Percentiles rank a stretch among this genome's conserved stretches.
These are phyloP conservation scores for Pachyrhizus erosus DNA, from an alignment of 306 rosid genomes.

Conservation along the genomic window DNA sequence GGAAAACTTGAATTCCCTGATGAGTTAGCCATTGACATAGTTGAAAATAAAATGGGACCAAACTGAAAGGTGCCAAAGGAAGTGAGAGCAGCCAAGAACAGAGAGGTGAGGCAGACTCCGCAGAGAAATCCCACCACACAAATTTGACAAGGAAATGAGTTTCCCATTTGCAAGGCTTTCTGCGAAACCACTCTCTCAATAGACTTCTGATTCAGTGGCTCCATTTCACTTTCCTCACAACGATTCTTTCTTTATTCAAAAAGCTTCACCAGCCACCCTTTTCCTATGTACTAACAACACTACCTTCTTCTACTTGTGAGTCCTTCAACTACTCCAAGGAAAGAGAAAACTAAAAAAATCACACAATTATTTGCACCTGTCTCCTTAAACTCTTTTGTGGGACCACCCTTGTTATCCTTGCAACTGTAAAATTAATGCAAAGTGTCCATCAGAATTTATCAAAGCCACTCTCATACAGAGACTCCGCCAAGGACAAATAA, in stretches of 20 bases:
- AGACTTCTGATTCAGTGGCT: conserved; percentile 59
- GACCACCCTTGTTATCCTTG: conserved; percentile 35
- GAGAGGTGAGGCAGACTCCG: conserved; percentile 79
- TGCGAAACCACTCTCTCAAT: conserved; percentile 83
- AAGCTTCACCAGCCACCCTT: conserved; percentile 4
- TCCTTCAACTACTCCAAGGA: conserved; percentile 40
- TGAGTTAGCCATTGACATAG: conserved; percentile 53
- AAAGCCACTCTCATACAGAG: neutral
- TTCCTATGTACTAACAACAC: conserved; percentile 38
- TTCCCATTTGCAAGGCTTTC: conserved; percentile 86
- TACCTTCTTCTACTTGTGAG: conserved; percentile 40
- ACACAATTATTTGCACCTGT: conserved; percentile 45
- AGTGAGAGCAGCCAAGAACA: conserved; percentile 80
- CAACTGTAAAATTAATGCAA: conserved; percentile 45
- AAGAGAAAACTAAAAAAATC: conserved; percentile 22
- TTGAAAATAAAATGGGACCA: conserved; percentile 61
- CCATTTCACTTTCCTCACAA: conserved; percentile 50
- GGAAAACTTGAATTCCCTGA: conserved; percentile 56
- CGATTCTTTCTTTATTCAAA: conserved; percentile 1
- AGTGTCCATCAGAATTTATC: conserved; percentile 35
- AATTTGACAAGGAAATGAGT: conserved; percentile 81
- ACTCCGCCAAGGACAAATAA: neutral
- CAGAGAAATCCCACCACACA: conserved; percentile 91
- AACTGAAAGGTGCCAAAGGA: conserved; percentile 70
- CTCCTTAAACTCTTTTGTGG: conserved; percentile 41